Conservation (phyloP, 805 yeast species). For the Torulaspora microellipsoides region DNA sequence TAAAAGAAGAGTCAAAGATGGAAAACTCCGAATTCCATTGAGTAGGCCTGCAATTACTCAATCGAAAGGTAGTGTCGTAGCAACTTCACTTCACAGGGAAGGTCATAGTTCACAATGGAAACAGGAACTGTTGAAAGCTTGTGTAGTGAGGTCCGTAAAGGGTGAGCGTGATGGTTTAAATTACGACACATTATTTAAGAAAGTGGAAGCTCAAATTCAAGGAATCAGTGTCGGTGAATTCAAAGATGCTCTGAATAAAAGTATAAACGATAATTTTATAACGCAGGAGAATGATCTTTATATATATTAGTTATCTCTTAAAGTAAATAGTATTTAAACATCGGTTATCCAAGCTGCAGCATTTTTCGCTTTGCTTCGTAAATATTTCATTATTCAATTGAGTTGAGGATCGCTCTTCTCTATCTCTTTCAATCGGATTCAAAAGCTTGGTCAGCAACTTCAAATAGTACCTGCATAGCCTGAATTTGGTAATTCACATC, state of each 20-base stretch:
- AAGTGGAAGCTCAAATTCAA: conserved; percentile 13
- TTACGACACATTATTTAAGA: conserved; percentile 10
- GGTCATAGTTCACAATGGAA: conserved; percentile 29
- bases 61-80: neutral
- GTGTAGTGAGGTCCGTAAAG: conserved; percentile 26
- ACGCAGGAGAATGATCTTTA: conserved; percentile 5
- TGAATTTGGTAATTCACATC: conserved; percentile 72
- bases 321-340: too few relatives aligned
- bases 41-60: conserved; percentile 2
- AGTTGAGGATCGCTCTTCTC: too few relatives aligned
- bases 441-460: conserved; percentile 77
- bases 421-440: conserved; percentile 44
- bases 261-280: conserved; percentile 11
- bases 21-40: conserved; percentile 21
- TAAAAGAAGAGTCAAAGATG: conserved; percentile 17
- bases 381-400: too few relatives aligned
- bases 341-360: too few relatives aligned
- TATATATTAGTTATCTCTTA: conserved; percentile 1
- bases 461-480: conserved; percentile 78
- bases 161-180: conserved; percentile 10
- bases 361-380: too few relatives aligned
- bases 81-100: conserved; percentile 17
- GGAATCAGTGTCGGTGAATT: conserved; percentile 34
- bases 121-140: conserved; percentile 26
- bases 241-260: conserved; percentile 25